These are phyloP conservation scores for Sphaerulina populicola DNA, from an alignment of 2,329 filamentous ascomycete species.

Conservation along the genomic window DNA sequence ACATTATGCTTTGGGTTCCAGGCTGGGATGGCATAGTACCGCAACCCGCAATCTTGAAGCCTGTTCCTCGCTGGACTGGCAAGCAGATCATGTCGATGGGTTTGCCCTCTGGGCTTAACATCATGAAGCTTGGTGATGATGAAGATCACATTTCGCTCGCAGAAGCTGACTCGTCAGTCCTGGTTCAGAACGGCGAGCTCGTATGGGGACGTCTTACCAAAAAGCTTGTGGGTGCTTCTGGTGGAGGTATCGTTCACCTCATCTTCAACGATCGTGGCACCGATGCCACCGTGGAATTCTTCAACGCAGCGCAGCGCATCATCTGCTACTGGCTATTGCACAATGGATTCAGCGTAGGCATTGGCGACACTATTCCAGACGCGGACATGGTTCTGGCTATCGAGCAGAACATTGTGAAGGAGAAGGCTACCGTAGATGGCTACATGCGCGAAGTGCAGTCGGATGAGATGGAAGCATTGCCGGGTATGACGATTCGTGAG, in stretches of 20 bases:
- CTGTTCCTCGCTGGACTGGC: conserved; percentile 87
- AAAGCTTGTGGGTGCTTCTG: conserved; percentile 84
- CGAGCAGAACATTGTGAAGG: conserved; percentile 66
- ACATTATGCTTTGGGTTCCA: conserved; percentile 93
- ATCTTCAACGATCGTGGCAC: conserved; percentile 92
- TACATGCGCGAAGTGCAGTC: conserved; percentile 72
- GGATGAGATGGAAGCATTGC: conserved; percentile 82
- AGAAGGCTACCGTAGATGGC: conserved; percentile 71
- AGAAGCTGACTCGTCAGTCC: conserved; percentile 53
- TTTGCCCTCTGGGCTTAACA: conserved; percentile 77
- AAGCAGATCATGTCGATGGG: conserved; percentile 96
- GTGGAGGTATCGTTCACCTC: conserved; percentile 87
- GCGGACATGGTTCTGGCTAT: conserved; percentile 74
- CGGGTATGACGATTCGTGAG: conserved; percentile 97
- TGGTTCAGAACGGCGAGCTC: conserved; percentile 79
- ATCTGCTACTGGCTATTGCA: conserved; percentile 97
- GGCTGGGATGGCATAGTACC: conserved; percentile 96
- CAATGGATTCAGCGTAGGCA: conserved; percentile 94
- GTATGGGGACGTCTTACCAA: conserved; percentile 87
- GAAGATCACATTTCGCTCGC: conserved; percentile 26
- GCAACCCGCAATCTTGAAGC: conserved; percentile 86
- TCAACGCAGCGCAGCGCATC: conserved; percentile 89
- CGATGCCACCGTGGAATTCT: conserved; percentile 80
- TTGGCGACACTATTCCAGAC: conserved; percentile 95
- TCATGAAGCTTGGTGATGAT: conserved; percentile 47